Evolutionary conservation across 257 asterid genomes (phyloP), one percentile per base, ranked within the genome.

Genomic region (Voacanga thouarsii): DNA sequence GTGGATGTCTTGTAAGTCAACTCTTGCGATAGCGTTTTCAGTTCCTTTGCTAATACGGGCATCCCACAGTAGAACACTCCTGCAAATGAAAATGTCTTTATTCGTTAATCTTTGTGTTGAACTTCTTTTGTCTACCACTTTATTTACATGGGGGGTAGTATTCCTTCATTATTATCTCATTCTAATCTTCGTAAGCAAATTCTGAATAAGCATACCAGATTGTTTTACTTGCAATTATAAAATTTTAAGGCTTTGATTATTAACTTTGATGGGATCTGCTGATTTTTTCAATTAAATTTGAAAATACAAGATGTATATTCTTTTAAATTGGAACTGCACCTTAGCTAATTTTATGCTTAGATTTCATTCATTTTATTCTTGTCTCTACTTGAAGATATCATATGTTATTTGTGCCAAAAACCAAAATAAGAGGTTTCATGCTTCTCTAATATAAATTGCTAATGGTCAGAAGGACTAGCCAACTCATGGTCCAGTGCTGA

Each of bases 1-100:
- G 96, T 92, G 39, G 96, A 86, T 71, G 97, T 92, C 85, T 90
- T 89, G 84, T 85, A 85, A 45, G 87, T 92, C 82, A 92, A 33
- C 87, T 89, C 94, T 76, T 88, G 91, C 59, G 96, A 88, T 72
- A 89, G 84, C 77, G 89, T 87, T 85, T 87, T 90, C 76, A 92
- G 86, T 80, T 92, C 96, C 89, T 92, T 89, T 69, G 96, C 96
- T 86, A 92, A 79, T 78, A 83, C 89, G 15, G 96, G 96, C 90
- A 81, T 84, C 77, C 97, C 97, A 50, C 96, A 92, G 77, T 89
- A 90, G 88, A 90, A 92, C 73, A 92, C 94, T 78, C 97, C 96
- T 92, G 90, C 82, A 81, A 53, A 68, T 72, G 1, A 64, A 6
- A 55, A 78, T 19, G 23, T 72, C 43, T 37, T 33, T 15, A 39